Percentiles rank a stretch among this genome's conserved stretches.
These are phyloP conservation scores for Hansfordia pulvinata DNA, from an alignment of 2,329 filamentous ascomycete genomes.

Conservation along the genomic window DNA sequence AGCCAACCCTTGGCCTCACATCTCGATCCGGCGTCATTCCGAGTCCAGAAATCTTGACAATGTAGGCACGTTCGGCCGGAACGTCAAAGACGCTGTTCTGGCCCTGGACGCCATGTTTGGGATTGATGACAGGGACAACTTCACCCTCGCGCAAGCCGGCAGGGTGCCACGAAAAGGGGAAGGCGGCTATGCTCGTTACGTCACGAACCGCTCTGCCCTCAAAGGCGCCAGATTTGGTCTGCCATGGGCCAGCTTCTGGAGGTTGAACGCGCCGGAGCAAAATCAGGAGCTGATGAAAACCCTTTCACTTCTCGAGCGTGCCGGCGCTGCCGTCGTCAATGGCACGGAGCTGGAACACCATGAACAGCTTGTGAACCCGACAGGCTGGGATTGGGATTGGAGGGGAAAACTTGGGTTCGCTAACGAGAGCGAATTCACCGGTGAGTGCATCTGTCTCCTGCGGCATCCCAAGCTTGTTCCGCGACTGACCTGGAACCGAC, in stretches of 20 bases:
- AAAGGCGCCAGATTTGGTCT: constrained; percentile 42
- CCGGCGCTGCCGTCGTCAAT: constrained; percentile 6
- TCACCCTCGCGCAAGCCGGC: constrained; percentile 39
- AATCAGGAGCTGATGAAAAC: constrained; percentile 3
- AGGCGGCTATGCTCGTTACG: constrained; percentile 35
- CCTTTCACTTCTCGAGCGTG: constrained; percentile 5
- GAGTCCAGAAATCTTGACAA: constrained; percentile 43
- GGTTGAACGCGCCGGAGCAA: not conserved
- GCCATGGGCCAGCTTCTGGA: constrained; percentile 3
- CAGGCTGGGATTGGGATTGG: no score
- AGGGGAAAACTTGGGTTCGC: no score
- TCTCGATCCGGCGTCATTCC: constrained; percentile 48
- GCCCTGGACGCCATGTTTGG: constrained; percentile 44
- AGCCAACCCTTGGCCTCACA: constrained; percentile 53
- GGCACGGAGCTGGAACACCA: no score
- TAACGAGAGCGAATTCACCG: no score
- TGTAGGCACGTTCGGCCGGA: constrained; percentile 41
- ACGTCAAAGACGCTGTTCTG: constrained; percentile 42
- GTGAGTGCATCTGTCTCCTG: no score
- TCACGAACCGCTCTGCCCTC: constrained; percentile 33
- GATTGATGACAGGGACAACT: constrained; percentile 38
- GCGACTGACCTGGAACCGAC: no score
- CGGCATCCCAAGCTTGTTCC: no score
- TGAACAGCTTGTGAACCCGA: no score
- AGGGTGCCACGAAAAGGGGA: constrained; percentile 39